A percentile compares a stretch with the other conserved stretches of the same genome.
These are phyloP conservation scores for Groenewaldozyma tartarivorans DNA, from an alignment of 805 yeast genomes.

Conservation along the genomic window DNA sequence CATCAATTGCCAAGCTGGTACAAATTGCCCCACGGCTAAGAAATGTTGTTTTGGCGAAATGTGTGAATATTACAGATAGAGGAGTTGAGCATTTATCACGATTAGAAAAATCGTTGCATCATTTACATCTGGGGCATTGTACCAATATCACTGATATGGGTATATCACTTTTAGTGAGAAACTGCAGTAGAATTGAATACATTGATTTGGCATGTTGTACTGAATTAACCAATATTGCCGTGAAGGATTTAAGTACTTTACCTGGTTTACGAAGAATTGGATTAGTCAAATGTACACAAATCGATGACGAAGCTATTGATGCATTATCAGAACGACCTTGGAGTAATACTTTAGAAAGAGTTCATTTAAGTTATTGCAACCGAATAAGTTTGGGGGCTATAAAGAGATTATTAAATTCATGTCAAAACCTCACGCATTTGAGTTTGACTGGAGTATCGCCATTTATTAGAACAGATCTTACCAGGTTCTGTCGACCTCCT, in stretches of 20 bases:
- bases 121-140: conserved; percentile 92
- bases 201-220: conserved; percentile 93
- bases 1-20: conserved; percentile 62
- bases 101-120: conserved; percentile 73
- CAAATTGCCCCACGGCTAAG: conserved; percentile 74
- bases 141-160: conserved; percentile 83
- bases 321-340: conserved; percentile 54
- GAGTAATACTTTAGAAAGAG: conserved; percentile 80
- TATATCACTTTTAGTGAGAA: conserved; percentile 59
- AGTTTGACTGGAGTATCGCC: conserved; percentile 87
- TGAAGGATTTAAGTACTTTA: conserved; percentile 63
- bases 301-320: conserved; percentile 75
- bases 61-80: conserved; percentile 76
- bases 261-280: conserved; percentile 86
- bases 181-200: conserved; percentile 79
- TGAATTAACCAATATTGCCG: conserved; percentile 75
- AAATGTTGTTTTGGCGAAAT: conserved; percentile 82
- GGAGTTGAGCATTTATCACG: conserved; percentile 61
- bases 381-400: conserved; percentile 73
- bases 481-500: conserved; percentile 81
- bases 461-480: conserved; percentile 78
- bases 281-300: conserved; percentile 78
- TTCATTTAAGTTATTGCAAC: conserved; percentile 86
- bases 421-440: conserved; percentile 82
- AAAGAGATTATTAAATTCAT: conserved; percentile 58